Conservation (phyloP, 768 basidiomycete genomes). For the Naganishia kalamii region DNA sequence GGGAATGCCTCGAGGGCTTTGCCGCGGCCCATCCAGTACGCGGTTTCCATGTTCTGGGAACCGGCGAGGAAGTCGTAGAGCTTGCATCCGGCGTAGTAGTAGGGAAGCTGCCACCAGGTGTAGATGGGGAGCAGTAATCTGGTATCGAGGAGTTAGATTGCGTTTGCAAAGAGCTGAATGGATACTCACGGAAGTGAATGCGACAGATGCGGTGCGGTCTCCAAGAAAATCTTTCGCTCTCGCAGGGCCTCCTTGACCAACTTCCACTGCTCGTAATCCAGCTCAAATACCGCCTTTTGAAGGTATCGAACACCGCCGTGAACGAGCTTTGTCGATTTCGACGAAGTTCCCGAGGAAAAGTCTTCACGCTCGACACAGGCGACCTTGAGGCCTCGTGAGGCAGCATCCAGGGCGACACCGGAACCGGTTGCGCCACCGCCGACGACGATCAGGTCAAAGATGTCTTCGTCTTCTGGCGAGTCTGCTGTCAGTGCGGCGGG, state of each 20-base stretch:
- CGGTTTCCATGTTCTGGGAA: slow-evolving; percentile 90
- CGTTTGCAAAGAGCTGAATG: not conserved
- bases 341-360: slow-evolving; percentile 89
- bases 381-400: slow-evolving; percentile 80
- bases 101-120: slow-evolving; percentile 96
- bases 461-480: slow-evolving; percentile 51
- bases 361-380: slow-evolving; percentile 90
- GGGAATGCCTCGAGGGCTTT: slow-evolving; percentile 92
- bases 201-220: slow-evolving; percentile 89
- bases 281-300: slow-evolving; percentile 89
- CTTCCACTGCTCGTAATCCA: slow-evolving; percentile 72
- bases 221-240: slow-evolving; percentile 85
- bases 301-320: slow-evolving; percentile 97
- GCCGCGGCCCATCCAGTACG: slow-evolving; percentile 89
- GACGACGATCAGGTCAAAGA: slow-evolving; percentile 73
- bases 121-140: slow-evolving; percentile 92
- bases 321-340: slow-evolving; percentile 95
- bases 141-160: not conserved
- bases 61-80: slow-evolving; percentile 93
- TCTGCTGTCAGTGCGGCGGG: slow-evolving; percentile 17
- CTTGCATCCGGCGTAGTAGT: slow-evolving; percentile 92
- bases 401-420: slow-evolving; percentile 93
- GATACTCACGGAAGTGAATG: slow-evolving; percentile 66
- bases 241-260: slow-evolving; percentile 91
- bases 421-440: slow-evolving; percentile 95